Evolutionary conservation across 2,329 filamentous ascomycete species (phyloP), one percentile per base, ranked within the genome.

Genomic region (Pyrenophora graminea): DNA sequence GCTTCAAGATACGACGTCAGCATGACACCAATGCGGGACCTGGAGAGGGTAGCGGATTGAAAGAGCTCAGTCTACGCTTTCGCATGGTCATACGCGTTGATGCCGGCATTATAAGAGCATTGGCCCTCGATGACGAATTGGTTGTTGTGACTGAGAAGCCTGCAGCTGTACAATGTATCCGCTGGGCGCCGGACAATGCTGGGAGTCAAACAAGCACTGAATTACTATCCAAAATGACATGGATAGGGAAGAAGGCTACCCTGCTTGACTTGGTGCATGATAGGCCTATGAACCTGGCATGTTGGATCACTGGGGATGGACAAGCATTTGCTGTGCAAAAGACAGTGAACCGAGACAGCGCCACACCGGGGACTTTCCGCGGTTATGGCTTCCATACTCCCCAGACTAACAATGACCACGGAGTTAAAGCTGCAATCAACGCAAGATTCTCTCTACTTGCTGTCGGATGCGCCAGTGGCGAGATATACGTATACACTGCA

Each of bases 51-150:
- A 82, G 82, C 41, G 90, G 90, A 3, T 86, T 96, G 43, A 84
- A 85, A 45, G 94, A 99, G 74, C 85, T 96, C 48, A 96, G 88
- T 64, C 82, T 99, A 41, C 88, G 91, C 9, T 99, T 99, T 74
- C 85, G 93, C 50, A 96, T 97, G 89, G 93, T 96, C 12, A 97
- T 99, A 68, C 95, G 96, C 70, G 91, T 99, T 15, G 94, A 99
- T 74, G 94, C 94, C 2, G 94, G 94, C 2, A 97, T 99, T 63
- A 86, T 87, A 61, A 90, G 87, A 65, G 91, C 90, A 9, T 77
- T 97, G 47, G 93, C 94, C 2, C 81, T 97, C 18, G 94, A 97
- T 60, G 90, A 96, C 48, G 94, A 97, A 72, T 79, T 99, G 34
- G 81, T 97, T 18, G 92, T 99, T 45, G 90, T 94, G 4, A 99